A percentile compares a stretch with the other conserved stretches of the same genome.
Evolutionary conservation across 2,329 filamentous ascomycete genomes (phyloP).

Genomic region (Colletotrichum brevisporum): DNA sequence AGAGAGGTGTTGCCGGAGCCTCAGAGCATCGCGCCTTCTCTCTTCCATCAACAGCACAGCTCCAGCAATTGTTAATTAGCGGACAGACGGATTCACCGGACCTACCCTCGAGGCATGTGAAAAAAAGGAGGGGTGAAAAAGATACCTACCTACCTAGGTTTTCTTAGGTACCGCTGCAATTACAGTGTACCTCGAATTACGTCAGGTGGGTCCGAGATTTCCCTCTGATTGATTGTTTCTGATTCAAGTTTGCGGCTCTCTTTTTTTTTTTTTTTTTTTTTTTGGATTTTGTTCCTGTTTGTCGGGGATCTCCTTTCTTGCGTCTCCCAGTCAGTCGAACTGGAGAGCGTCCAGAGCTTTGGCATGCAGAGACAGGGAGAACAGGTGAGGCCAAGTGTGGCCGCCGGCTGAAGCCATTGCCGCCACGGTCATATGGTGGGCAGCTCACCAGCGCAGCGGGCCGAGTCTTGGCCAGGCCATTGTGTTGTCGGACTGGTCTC

Average conservation of each 20-base stretch:
- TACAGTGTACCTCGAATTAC: slow-evolving; percentile 28
- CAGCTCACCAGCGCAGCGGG: no score
- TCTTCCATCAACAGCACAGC: no score
- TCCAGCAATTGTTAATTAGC: neutral
- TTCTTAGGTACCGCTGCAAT: no score
- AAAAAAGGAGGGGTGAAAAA: neutral
- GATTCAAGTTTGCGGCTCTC: slow-evolving; percentile 18
- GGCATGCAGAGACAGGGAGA: no score
- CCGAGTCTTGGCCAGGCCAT: no score
- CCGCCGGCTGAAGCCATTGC: neutral
- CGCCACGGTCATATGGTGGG: neutral
- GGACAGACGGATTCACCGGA: no score
- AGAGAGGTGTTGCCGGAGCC: no score
- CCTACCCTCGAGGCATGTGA: neutral
- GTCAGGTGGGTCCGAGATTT: slow-evolving; percentile 36
- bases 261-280: slow-evolving; percentile 3
- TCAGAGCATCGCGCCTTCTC: no score
- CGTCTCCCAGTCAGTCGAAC: neutral
- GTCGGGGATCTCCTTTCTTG: slow-evolving; percentile 16
- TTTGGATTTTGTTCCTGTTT: neutral
- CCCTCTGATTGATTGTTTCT: slow-evolving; percentile 19
- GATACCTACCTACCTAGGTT: slow-evolving; percentile 1
- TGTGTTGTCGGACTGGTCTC: no score
- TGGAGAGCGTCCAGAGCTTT: no score
- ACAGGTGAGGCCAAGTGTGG: neutral